Evolutionary conservation across 31 red algal species (phyloP).

Genomic region (Odonthalia washingtoniensis): DNA sequence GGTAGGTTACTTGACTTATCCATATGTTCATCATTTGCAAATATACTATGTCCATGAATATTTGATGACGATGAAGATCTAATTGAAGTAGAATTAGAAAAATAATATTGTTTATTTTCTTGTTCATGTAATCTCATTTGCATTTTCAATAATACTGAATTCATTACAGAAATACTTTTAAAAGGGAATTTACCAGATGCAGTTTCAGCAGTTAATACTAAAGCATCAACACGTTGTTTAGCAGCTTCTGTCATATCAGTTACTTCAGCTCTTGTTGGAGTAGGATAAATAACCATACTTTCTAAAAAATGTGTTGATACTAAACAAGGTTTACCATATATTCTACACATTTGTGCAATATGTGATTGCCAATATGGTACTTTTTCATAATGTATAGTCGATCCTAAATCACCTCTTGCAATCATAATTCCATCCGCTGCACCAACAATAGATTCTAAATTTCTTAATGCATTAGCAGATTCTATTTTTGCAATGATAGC

Average conservation of each 20-base stretch:
- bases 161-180: constrained; percentile 90
- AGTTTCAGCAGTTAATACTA: constrained; percentile 96
- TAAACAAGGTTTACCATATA: constrained; percentile 88
- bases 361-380: constrained; percentile 93
- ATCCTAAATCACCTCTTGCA: constrained; percentile 95
- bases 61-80: too few species aligned
- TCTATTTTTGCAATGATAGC: constrained; percentile 96
- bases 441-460: constrained; percentile 76
- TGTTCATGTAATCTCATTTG: constrained; percentile 60
- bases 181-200: constrained; percentile 96
- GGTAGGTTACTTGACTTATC: constrained; percentile 46
- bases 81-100: too few species aligned
- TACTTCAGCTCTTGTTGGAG: constrained; percentile 97
- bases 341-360: constrained; percentile 75
- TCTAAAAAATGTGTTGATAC: constrained; percentile 98
- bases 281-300: constrained; percentile 98
- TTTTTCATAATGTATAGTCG: constrained; percentile 86
- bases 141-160: constrained; percentile 79
- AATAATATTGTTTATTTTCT: too few species aligned
- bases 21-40: constrained; percentile 12
- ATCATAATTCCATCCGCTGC: constrained; percentile 94
- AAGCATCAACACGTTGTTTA: constrained; percentile 88
- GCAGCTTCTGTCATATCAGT: constrained; percentile 97
- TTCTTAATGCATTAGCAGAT: constrained; percentile 81
- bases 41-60: too few species aligned